Evolutionary conservation across 305 asterid genomes (phyloP).

Genomic region (Coffea humblotiana): DNA sequence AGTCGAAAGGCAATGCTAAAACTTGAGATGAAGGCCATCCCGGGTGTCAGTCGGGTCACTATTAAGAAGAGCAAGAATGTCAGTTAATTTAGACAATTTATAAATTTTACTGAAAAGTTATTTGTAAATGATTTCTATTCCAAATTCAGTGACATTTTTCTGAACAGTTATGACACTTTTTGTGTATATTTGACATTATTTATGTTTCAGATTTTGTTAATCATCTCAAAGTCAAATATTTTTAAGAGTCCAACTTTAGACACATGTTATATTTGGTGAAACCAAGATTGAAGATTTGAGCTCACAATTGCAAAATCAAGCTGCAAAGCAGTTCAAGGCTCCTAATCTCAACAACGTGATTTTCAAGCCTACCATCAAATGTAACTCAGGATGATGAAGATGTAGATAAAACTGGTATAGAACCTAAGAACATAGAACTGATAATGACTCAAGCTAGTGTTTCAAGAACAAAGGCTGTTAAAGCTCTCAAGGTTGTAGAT

Average conservation of each 20-base stretch:
- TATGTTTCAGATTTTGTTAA: slow-evolving; percentile 47
- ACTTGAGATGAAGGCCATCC: slow-evolving; percentile 67
- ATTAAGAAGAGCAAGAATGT: slow-evolving; percentile 77
- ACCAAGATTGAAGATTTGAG: slow-evolving; percentile 73
- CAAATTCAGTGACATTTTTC: background rate
- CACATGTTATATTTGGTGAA: slow-evolving; percentile 58
- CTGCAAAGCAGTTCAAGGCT: slow-evolving; percentile 70
- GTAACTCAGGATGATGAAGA: slow-evolving; percentile 63
- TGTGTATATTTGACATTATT: background rate
- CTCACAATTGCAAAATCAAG: slow-evolving; percentile 70
- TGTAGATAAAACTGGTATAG: slow-evolving; percentile 65
- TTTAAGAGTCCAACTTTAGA: slow-evolving; percentile 75
- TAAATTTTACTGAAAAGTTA: background rate
- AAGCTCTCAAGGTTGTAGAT: slow-evolving; percentile 61
- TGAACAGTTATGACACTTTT: background rate
- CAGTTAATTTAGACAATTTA: slow-evolving; percentile 18
- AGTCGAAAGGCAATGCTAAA: slow-evolving; percentile 73
- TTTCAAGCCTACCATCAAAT: slow-evolving; percentile 42
- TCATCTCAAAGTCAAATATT: slow-evolving; percentile 69
- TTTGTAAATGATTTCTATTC: background rate
- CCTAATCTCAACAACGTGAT: slow-evolving; percentile 41
- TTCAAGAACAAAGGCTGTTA: slow-evolving; percentile 54
- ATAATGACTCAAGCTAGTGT: slow-evolving; percentile 77
- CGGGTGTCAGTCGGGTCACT: slow-evolving; percentile 70
- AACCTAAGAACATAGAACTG: slow-evolving; percentile 60